Percentiles rank a stretch among this genome's conserved stretches.
Evolutionary conservation across 805 yeast species (phyloP).

Genomic region (Myxozyma neotropica): DNA sequence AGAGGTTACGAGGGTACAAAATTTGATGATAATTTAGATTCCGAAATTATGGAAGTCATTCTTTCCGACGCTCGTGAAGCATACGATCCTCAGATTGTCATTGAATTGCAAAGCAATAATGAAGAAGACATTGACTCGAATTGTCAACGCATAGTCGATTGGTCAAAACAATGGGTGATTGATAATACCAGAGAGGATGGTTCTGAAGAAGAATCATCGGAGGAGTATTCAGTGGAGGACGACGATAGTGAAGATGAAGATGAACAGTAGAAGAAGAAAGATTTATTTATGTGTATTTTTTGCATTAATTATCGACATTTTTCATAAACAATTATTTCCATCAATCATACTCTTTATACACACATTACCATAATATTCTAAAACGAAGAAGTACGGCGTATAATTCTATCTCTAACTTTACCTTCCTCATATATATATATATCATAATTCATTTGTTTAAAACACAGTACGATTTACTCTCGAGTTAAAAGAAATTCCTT

Average conservation of each 20-base stretch:
- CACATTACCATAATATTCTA: background rate
- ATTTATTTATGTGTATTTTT: background rate
- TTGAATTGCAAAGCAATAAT: conserved; percentile 71
- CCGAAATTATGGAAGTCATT: conserved; percentile 94
- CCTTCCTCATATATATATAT: no score
- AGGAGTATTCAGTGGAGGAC: background rate
- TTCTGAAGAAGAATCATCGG: conserved; percentile 4
- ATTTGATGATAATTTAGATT: conserved; percentile 88
- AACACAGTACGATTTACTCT: background rate
- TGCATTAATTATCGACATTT: no score
- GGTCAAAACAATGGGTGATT: conserved; percentile 75
- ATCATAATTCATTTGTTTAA: background rate
- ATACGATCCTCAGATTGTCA: conserved; percentile 77
- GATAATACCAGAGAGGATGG: conserved; percentile 45
- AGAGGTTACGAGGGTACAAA: conserved; percentile 74
- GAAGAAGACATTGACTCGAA: conserved; percentile 82
- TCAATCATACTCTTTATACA: background rate
- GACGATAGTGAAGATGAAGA: conserved; percentile 2
- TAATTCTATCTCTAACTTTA: no score
- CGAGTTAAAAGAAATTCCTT: conserved; percentile 49
- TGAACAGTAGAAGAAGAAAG: background rate
- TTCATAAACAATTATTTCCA: no score
- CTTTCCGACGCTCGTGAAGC: conserved; percentile 83
- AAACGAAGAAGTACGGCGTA: no score
- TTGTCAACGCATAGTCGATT: conserved; percentile 68